phyloP scores from a whole-genome alignment of 2,329 filamentous ascomycete genomes.

The Ceratocystis diversiconidia region DNA sequence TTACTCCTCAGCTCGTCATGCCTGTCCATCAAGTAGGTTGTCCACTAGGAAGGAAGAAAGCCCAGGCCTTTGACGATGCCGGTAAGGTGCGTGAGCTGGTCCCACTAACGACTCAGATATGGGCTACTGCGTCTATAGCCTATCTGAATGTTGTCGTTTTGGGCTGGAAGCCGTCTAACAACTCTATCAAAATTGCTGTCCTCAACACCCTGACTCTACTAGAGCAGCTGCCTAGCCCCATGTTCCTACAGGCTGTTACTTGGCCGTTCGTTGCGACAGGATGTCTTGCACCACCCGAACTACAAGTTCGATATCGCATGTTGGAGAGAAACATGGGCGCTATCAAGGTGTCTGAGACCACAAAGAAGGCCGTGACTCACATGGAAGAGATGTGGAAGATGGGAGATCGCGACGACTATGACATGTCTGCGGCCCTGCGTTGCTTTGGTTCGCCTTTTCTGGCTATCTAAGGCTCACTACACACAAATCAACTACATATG shows the following conservation, averaged over 20 bases:
- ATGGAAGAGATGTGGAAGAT: constrained; percentile 35
- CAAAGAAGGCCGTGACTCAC: constrained; percentile 30
- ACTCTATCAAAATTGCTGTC: constrained; percentile 28
- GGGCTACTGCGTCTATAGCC: constrained; percentile 34
- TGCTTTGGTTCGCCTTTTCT: constrained; percentile 14
- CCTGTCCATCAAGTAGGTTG: constrained; percentile 17
- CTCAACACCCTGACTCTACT: constrained; percentile 22
- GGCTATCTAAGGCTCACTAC: background rate
- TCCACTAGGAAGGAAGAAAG: constrained; percentile 10
- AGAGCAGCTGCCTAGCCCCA: constrained; percentile 25
- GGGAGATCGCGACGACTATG: constrained; percentile 7
- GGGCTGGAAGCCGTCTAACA: constrained; percentile 36
- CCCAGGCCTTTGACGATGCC: constrained; percentile 15
- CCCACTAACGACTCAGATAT: constrained; percentile 28
- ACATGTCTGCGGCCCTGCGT: constrained; percentile 12
- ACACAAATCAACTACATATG: background rate
- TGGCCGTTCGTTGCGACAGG: constrained; percentile 32
- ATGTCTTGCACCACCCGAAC: constrained; percentile 28
- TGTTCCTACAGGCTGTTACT: constrained; percentile 27
- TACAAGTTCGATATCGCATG: constrained; percentile 31
- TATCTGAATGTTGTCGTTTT: constrained; percentile 36
- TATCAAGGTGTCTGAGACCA: constrained; percentile 33
- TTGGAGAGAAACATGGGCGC: constrained; percentile 31
- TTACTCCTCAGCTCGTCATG: constrained; percentile 15
- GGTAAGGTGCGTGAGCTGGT: constrained; percentile 16